Evolutionary conservation across 225 moss, liverwort and hornwort species (phyloP).

Genomic region (Climacium dendroides): DNA sequence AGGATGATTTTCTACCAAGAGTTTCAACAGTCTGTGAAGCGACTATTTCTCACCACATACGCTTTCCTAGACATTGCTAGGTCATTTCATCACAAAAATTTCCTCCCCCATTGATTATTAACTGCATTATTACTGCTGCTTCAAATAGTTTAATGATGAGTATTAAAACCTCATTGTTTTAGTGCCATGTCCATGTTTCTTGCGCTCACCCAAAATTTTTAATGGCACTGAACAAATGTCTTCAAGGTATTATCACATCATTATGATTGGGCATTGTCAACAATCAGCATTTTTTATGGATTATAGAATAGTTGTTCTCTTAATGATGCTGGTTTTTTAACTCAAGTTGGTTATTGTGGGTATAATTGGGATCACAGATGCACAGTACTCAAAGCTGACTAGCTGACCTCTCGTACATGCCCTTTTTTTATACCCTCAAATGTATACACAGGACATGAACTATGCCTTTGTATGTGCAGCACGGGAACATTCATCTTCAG

Average conservation of each 20-base stretch:
- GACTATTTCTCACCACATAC: conserved; percentile 37
- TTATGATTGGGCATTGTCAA: not conserved
- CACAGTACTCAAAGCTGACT: not conserved
- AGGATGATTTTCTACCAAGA: conserved; percentile 80
- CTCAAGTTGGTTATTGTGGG: not conserved
- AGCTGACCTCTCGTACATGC: not conserved
- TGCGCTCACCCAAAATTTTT: too few species aligned
- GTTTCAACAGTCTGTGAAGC: conserved; percentile 50
- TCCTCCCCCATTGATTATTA: not conserved
- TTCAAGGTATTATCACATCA: not conserved
- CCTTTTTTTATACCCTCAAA: not conserved
- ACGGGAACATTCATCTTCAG: conserved; percentile 20
- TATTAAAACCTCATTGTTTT: not conserved
- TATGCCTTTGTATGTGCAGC: conserved; percentile 14
- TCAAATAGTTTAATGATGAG: not conserved
- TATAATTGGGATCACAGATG: not conserved
- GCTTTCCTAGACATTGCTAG: not conserved
- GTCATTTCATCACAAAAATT: not conserved
- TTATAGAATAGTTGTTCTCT: not conserved
- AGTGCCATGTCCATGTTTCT: not conserved
- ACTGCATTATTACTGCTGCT: not conserved
- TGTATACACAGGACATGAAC: not conserved
- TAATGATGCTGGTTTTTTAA: not conserved
- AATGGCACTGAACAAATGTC: not conserved
- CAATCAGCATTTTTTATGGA: not conserved